Percentiles rank a stretch among this genome's conserved stretches.
phyloP scores from a whole-genome alignment of 345 rosid species.

The Citrus trifoliata region DNA sequence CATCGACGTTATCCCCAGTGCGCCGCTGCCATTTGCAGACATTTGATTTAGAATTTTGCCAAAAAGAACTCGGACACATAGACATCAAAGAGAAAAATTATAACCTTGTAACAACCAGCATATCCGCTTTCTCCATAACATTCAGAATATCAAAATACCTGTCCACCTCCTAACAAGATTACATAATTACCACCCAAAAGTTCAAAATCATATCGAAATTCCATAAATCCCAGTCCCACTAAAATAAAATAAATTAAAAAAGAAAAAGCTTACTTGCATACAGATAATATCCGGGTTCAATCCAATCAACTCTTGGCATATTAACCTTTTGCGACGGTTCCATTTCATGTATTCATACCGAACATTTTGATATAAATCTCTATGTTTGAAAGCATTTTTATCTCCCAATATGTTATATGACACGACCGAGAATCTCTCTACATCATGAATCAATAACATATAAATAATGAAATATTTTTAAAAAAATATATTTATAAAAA shows the following conservation, averaged over 20 bases:
- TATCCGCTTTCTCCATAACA: conserved; percentile 59
- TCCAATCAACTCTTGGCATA: conserved; percentile 55
- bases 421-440: conserved; percentile 60
- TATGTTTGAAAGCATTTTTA: conserved; percentile 59
- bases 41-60: neutral
- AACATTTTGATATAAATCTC: conserved; percentile 58
- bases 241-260: neutral
- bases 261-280: conserved; percentile 49
- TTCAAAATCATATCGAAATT: neutral
- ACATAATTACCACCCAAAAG: conserved; percentile 6
- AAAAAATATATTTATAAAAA: too few species aligned
- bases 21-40: conserved; percentile 57
- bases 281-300: conserved; percentile 69
- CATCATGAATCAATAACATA: conserved; percentile 8
- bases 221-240: neutral
- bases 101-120: conserved; percentile 72
- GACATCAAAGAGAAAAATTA: neutral
- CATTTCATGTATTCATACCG: conserved; percentile 54
- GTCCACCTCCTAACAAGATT: conserved; percentile 68
- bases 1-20: conserved; percentile 72
- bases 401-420: conserved; percentile 82
- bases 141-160: conserved; percentile 55
- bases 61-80: neutral
- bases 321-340: conserved; percentile 61
- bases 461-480: neutral